Percentiles rank a stretch among this genome's conserved stretches.
Conservation (phyloP, 2,329 filamentous ascomycete species). For the Trichothecium roseum region DNA sequence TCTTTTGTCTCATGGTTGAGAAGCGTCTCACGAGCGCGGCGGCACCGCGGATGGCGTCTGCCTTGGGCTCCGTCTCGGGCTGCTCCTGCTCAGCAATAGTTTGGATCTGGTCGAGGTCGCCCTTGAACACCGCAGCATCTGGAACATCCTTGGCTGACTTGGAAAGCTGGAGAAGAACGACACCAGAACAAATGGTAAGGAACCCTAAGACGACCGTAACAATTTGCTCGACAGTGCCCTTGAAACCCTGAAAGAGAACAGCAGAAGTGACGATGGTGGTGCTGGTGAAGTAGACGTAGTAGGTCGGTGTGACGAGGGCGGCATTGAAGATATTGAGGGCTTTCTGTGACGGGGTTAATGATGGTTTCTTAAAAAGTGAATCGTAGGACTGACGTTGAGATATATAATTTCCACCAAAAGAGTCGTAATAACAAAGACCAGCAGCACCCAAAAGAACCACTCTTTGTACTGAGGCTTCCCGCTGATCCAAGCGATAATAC, state of each 20-base stretch:
- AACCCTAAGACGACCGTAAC: slow-evolving; percentile 89
- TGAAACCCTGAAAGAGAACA: slow-evolving; percentile 87
- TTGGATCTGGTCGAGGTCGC: slow-evolving; percentile 88
- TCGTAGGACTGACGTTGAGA: slow-evolving; percentile 66
- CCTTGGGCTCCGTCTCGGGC: slow-evolving; percentile 91
- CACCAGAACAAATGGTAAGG: slow-evolving; percentile 84
- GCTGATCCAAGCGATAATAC: slow-evolving; percentile 71
- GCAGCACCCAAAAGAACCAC: slow-evolving; percentile 89
- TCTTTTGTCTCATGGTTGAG: slow-evolving; percentile 63
- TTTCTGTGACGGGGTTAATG: slow-evolving; percentile 59
- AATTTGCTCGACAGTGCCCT: slow-evolving; percentile 71
- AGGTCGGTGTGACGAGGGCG: slow-evolving; percentile 91
- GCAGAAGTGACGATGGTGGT: slow-evolving; percentile 91
- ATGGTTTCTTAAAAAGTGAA: not conserved
- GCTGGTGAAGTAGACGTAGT: slow-evolving; percentile 97
- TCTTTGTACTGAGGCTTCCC: slow-evolving; percentile 88
- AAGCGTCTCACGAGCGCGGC: slow-evolving; percentile 80
- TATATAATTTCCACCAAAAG: slow-evolving; percentile 90
- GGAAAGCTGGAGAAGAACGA: slow-evolving; percentile 87
- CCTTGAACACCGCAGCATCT: slow-evolving; percentile 82
- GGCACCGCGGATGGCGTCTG: slow-evolving; percentile 86
- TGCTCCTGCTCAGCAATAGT: slow-evolving; percentile 93
- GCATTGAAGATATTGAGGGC: slow-evolving; percentile 95
- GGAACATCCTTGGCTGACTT: slow-evolving; percentile 97
- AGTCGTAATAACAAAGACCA: slow-evolving; percentile 85